Base-by-base conservation (phyloP, 2,329 filamentous ascomycete species). In the Claviceps sp. region DNA sequence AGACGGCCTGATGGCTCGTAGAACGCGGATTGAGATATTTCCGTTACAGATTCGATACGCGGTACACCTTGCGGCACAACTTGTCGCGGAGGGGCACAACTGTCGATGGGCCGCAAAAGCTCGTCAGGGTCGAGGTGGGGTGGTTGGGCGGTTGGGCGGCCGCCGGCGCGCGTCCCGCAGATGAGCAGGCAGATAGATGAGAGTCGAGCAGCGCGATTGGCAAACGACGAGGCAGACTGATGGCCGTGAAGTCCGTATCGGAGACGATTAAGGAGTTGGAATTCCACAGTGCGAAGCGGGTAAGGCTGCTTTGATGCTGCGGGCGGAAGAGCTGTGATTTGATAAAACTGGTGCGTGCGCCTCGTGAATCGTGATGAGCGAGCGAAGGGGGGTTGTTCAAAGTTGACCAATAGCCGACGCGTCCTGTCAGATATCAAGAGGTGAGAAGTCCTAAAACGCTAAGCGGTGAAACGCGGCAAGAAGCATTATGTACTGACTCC, bases 81-180 rank as follows among this genome's bases (percentile, higher is more conserved):
- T n/a, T 14, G 38, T 43, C 48, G 37, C 13, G 20, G 52, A 47
- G 50, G 20, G 41, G 38, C 38, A 46, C 41, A 37, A 37, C 37
- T 54, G 37, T 52, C 46, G 47, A 50, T 26, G 45, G 47, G 41
- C 47, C 37, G 50, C 41, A 41, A 45, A 43, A 38, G 41, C 13
- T 51, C 18, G 45, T 48, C 49, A 40, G 52, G 46, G 42, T 51
- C 18, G 38, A 47, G 49, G 45, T 50, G 49, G 52, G 42, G 40
- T 46, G 41, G 18, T 37, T 4, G 26, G 42, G 43, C 11, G 49
- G 18, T 18, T 18, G 18, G 18, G 18, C 18, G 18, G 18, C 18
- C 18, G 18, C 18, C 18, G 18, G 49, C 49, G 49, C 45, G 26
- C 40, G 52, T 51, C 46, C 49, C 40, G 30, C 40, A 30, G 40